These are phyloP conservation scores for Neurospora africana DNA, from an alignment of 495 filamentous ascomycete species.

Conservation along the genomic window DNA sequence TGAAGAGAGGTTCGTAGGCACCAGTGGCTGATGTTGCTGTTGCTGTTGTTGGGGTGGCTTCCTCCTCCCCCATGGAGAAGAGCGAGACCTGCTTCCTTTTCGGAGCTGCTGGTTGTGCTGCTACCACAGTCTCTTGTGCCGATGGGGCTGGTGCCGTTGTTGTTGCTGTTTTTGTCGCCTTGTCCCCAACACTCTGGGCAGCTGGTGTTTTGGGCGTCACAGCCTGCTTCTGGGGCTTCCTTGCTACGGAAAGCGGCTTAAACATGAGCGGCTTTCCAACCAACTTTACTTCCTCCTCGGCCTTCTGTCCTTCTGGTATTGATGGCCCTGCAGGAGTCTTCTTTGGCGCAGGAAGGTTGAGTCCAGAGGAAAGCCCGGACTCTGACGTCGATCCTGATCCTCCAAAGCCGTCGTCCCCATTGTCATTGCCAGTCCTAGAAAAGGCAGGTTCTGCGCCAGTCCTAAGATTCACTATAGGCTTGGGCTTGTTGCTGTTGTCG, in stretches of 20 bases:
- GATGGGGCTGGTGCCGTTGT: background rate
- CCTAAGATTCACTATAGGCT: slow-evolving; percentile 56
- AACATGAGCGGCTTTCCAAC: slow-evolving; percentile 78
- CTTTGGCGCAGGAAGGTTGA: slow-evolving; percentile 19
- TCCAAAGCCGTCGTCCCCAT: slow-evolving; percentile 12
- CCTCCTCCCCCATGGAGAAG: slow-evolving; percentile 34
- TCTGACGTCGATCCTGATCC: slow-evolving; percentile 6
- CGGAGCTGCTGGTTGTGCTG: slow-evolving; percentile 12
- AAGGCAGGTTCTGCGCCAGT: slow-evolving; percentile 74
- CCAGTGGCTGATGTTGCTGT: slow-evolving; percentile 10
- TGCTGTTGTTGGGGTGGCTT: background rate
- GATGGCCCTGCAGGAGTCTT: slow-evolving; percentile 21
- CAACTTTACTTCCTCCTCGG: slow-evolving; percentile 52
- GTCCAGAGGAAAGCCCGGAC: slow-evolving; percentile 1
- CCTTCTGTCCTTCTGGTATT: slow-evolving; percentile 35
- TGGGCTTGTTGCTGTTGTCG: slow-evolving; percentile 28
- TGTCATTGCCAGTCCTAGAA: slow-evolving; percentile 41
- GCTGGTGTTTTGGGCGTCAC: slow-evolving; percentile 2
- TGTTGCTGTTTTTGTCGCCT: background rate
- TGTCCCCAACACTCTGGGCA: background rate
- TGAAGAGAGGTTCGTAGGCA: slow-evolving; percentile 35
- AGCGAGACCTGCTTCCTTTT: slow-evolving; percentile 32
- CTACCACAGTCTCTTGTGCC: background rate
- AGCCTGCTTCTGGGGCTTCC: slow-evolving; percentile 32
- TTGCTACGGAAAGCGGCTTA: slow-evolving; percentile 69